Percentiles rank a stretch among this genome's conserved stretches.
phyloP scores from a whole-genome alignment of 1,139 yeast genomes.

The Trichomonascaceae sp. region DNA sequence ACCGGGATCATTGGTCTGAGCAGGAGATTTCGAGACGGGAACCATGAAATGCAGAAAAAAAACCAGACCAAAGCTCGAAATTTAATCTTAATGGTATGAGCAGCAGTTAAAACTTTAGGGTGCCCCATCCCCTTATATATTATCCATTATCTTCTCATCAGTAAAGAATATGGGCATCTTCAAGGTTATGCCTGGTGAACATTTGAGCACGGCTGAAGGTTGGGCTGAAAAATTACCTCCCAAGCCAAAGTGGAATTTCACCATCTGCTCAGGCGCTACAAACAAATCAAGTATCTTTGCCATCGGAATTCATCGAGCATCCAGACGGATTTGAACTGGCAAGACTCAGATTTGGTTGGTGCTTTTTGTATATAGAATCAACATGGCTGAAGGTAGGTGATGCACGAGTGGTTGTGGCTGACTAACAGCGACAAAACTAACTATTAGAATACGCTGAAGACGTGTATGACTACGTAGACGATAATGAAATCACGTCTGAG shows the following conservation, averaged over 20 bases:
- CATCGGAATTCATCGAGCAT: neutral
- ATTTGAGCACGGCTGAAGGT: neutral
- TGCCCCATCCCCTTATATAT: neutral
- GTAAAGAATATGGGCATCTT: neutral
- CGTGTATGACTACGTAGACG: slow-evolving; percentile 65
- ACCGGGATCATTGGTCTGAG: neutral
- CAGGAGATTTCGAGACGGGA: neutral
- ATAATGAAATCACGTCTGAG: slow-evolving; percentile 82
- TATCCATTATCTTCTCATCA: neutral
- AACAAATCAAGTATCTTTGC: neutral
- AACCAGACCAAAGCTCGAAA: neutral
- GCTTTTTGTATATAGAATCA: neutral
- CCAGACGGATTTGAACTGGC: neutral
- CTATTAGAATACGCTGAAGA: slow-evolving; percentile 34
- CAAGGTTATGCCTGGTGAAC: neutral
- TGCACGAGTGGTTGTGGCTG: neutral
- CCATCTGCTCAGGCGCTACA: neutral
- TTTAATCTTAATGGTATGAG: neutral
- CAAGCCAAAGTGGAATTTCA: neutral
- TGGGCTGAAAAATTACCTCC: neutral
- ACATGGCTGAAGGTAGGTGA: slow-evolving; percentile 5
- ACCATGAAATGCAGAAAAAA: neutral
- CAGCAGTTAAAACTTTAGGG: neutral
- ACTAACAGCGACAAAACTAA: neutral
- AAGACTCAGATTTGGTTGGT: neutral